Evolutionary conservation across 208 protist species (phyloP).

Genomic region (Acanthamoeba royreba): DNA sequence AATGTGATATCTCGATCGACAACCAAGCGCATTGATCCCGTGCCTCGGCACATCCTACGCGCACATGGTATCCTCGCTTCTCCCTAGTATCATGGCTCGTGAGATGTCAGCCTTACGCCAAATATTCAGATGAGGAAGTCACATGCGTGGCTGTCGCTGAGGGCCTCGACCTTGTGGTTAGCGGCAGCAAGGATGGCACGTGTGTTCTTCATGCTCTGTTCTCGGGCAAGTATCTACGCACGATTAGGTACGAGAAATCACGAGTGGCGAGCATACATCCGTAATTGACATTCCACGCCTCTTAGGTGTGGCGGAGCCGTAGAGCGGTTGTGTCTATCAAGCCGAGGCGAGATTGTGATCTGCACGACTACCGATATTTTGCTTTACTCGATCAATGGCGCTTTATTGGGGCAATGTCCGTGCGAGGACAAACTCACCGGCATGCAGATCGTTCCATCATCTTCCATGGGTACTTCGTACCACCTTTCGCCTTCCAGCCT

Average conservation of each 20-base stretch:
- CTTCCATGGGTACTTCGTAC: background rate
- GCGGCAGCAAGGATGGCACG: conserved; percentile 67
- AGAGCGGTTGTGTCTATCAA: background rate
- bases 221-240: background rate
- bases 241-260: background rate
- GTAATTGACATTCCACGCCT: no score
- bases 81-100: no score
- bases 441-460: background rate
- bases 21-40: background rate
- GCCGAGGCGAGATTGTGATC: background rate
- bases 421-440: conserved; percentile 26
- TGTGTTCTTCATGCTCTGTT: conserved; percentile 26
- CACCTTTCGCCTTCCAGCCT: background rate
- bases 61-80: background rate
- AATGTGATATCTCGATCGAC: background rate
- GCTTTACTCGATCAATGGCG: conserved; percentile 5
- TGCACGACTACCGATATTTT: background rate
- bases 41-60: background rate
- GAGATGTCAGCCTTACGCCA: no score
- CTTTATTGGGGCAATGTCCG: background rate
- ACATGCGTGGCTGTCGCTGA: conserved; percentile 69
- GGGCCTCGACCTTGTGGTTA: conserved; percentile 72
- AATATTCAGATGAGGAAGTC: conserved; percentile 66
- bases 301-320: background rate
- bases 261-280: no score